These are phyloP conservation scores for Pichia manshurica DNA, from an alignment of 805 yeast genomes.

Conservation along the genomic window DNA sequence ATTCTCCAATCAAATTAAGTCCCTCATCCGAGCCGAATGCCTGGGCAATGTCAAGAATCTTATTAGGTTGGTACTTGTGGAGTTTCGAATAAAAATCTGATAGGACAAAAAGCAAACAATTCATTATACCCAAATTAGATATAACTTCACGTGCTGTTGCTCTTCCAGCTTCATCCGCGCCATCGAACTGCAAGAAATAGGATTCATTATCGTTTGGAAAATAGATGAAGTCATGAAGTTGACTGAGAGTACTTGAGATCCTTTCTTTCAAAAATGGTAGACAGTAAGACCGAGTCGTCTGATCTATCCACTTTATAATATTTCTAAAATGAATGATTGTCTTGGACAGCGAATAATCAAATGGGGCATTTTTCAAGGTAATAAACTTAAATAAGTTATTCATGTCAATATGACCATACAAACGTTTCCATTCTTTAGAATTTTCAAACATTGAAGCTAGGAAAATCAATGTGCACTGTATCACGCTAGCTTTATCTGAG, in stretches of 20 bases:
- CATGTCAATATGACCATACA: conserved; percentile 34
- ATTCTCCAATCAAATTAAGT: conserved; percentile 32
- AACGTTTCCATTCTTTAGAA: conserved; percentile 42
- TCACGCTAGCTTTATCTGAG: conserved; percentile 38
- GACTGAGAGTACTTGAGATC: conserved; percentile 14
- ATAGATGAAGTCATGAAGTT: conserved; percentile 24
- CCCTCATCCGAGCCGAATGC: conserved; percentile 40
- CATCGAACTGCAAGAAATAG: conserved; percentile 34
- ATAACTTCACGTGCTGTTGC: conserved; percentile 31
- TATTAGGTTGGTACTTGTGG: conserved; percentile 44
- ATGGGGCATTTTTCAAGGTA: conserved; percentile 50
- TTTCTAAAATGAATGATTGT: conserved; percentile 49
- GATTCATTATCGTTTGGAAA: conserved; percentile 29
- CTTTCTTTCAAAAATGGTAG: conserved; percentile 19
- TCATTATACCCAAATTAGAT: conserved; percentile 33
- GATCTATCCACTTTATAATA: conserved; percentile 52
- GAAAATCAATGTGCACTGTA: conserved; percentile 47
- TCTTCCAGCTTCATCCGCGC: conserved; percentile 19
- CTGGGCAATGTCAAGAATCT: conserved; percentile 35
- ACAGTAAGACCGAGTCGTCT: conserved; percentile 47
- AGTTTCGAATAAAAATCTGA: conserved; percentile 50
- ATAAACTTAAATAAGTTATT: conserved; percentile 45
- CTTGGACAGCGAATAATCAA: conserved; percentile 52
- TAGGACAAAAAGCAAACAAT: conserved; percentile 44
- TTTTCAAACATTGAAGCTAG: conserved; percentile 49